Evolutionary conservation across 345 rosid species (phyloP).

Genomic region (Physaria fendleri): DNA sequence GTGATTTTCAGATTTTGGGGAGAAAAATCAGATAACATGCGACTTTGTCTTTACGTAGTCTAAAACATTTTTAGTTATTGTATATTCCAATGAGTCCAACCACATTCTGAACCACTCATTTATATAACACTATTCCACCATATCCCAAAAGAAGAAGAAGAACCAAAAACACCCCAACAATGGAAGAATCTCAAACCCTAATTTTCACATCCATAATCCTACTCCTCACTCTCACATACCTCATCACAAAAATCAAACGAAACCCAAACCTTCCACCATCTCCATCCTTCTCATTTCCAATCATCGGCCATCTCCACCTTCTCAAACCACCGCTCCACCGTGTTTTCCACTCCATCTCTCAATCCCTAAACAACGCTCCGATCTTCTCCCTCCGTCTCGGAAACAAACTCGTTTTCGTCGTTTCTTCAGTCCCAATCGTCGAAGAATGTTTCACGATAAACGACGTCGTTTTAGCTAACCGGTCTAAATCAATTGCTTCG

Average conservation of each 20-base stretch:
- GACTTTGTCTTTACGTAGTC: no score
- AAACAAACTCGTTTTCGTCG: not conserved
- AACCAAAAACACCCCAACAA: not conserved
- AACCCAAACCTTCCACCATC: not conserved
- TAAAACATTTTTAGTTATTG: no score
- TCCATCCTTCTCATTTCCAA: not conserved
- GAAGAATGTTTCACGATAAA: not conserved
- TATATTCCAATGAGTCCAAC: no score
- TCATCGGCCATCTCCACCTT: slow-evolving; percentile 1
- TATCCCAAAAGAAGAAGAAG: not conserved
- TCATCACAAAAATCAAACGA: not conserved
- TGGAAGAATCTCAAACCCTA: not conserved
- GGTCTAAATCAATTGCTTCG: not conserved
- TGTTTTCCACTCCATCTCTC: not conserved
- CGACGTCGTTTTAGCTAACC: not conserved
- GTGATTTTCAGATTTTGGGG: no score
- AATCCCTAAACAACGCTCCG: not conserved
- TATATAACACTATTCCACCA: not conserved
- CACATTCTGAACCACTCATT: no score
- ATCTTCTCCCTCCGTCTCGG: slow-evolving; percentile 1
- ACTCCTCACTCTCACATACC: not conserved
- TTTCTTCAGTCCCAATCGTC: not conserved
- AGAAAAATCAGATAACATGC: no score
- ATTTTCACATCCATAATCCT: not conserved
- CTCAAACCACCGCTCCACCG: slow-evolving; percentile 3